Conservation (phyloP, 768 basidiomycete species). For the Cystobasidium tubakii region DNA sequence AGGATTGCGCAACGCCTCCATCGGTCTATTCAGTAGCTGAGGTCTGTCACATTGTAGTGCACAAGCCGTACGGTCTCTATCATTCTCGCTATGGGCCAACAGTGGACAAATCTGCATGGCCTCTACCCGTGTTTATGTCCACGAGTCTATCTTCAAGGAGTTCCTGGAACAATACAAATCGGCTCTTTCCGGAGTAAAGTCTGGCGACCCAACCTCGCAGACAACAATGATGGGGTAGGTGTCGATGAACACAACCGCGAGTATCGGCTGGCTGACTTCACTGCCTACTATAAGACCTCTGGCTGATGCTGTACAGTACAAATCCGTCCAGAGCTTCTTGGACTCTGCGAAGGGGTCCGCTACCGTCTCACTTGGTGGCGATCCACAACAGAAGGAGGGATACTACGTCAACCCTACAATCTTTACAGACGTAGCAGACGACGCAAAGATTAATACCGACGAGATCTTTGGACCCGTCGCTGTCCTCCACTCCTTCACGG, state of each 20-base stretch:
- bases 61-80: constrained; percentile 42
- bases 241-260: neutral
- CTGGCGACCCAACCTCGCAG: neutral
- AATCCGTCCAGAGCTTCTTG: neutral
- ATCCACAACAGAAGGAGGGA: constrained; percentile 42
- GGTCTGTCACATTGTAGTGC: neutral
- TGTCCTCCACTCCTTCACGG: constrained; percentile 67
- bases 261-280: neutral
- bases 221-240: constrained; percentile 17
- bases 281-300: neutral
- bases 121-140: constrained; percentile 68
- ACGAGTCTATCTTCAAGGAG: constrained; percentile 60
- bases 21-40: constrained; percentile 54
- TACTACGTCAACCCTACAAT: constrained; percentile 72
- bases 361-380: neutral
- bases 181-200: neutral
- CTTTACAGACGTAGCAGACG: constrained; percentile 60
- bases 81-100: constrained; percentile 37
- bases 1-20: constrained; percentile 57
- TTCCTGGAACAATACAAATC: constrained; percentile 58
- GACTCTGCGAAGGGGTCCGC: neutral
- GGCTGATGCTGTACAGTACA: neutral
- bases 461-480: constrained; percentile 54
- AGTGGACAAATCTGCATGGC: constrained; percentile 72
- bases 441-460: constrained; percentile 64